A percentile compares a stretch with the other conserved stretches of the same genome.
phyloP scores from a whole-genome alignment of 768 basidiomycete genomes.

The Mycena galericulata region DNA sequence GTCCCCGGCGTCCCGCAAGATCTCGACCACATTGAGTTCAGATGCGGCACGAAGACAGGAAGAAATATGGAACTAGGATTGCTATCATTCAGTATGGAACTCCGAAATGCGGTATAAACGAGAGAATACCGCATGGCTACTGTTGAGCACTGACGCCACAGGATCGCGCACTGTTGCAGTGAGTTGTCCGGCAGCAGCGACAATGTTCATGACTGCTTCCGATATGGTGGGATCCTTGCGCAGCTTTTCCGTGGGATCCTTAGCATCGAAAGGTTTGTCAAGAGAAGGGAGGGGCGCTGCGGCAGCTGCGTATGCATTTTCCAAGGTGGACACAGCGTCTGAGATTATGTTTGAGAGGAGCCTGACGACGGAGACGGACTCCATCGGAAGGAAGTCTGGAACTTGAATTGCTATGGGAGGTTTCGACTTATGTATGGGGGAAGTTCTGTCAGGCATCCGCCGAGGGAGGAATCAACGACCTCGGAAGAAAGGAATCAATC shows the following conservation, averaged over 20 bases:
- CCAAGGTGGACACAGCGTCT: slow-evolving; percentile 19
- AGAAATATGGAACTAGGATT: slow-evolving; percentile 34
- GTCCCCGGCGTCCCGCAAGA: slow-evolving; percentile 45
- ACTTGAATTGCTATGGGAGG: too few species aligned
- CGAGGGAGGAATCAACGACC: too few species aligned
- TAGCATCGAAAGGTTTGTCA: slow-evolving; percentile 20
- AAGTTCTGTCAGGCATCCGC: too few species aligned
- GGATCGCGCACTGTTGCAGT: slow-evolving; percentile 29
- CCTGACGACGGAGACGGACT: slow-evolving; percentile 6
- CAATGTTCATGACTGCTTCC: slow-evolving; percentile 2
- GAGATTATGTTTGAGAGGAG: slow-evolving; percentile 23
- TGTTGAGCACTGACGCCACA: not conserved
- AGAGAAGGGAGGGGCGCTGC: slow-evolving; percentile 9
- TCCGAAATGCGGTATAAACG: not conserved
- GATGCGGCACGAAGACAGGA: slow-evolving; percentile 34
- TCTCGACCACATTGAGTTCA: slow-evolving; percentile 44
- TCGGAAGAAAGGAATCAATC: too few species aligned
- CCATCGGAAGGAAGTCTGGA: too few species aligned
- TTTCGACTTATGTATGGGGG: too few species aligned
- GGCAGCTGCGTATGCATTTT: not conserved
- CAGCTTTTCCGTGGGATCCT: slow-evolving; percentile 11
- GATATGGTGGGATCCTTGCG: not conserved
- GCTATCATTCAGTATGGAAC: not conserved
- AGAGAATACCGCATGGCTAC: slow-evolving; percentile 22
- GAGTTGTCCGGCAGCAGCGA: slow-evolving; percentile 3